Evolutionary conservation across 306 rosid genomes (phyloP).

Genomic region (Argentina anserina): DNA sequence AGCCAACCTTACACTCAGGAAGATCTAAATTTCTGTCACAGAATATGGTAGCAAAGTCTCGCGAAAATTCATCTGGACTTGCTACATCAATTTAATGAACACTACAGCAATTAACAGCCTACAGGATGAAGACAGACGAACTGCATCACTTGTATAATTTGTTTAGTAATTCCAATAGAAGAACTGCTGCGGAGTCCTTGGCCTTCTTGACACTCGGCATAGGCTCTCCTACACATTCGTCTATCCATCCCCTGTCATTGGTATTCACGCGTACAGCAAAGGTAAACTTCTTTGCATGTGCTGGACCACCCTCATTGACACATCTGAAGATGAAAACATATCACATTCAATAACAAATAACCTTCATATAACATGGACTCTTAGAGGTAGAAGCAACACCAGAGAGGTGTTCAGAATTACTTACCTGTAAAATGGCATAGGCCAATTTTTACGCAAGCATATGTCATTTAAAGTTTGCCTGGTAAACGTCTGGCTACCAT

Average conservation of each 20-base stretch:
- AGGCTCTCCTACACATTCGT: conserved; percentile 93
- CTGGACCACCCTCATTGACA: conserved; percentile 97
- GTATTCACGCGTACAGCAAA: conserved; percentile 93
- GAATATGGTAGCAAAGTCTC: not conserved
- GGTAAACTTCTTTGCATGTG: conserved; percentile 97
- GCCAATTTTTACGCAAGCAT: conserved; percentile 94
- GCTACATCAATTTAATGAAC: not conserved
- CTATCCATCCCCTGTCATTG: conserved; percentile 83
- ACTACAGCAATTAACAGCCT: not conserved
- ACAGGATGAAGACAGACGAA: conserved; percentile 12
- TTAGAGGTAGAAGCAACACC: not conserved
- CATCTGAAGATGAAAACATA: conserved; percentile 46
- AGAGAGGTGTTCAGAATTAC: conserved; percentile 1
- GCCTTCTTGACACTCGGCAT: conserved; percentile 99
- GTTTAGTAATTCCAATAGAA: conserved; percentile 77
- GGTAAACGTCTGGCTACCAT: conserved; percentile 83
- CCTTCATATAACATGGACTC: not conserved
- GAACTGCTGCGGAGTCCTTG: conserved; percentile 95
- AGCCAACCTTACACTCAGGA: not conserved
- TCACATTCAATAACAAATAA: not conserved
- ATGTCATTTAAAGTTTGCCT: conserved; percentile 92
- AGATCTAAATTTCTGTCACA: not conserved
- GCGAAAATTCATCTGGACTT: not conserved
- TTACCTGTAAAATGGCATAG: conserved; percentile 89
- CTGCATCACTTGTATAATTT: conserved; percentile 61